A percentile compares a stretch with the other conserved stretches of the same genome.
Conservation (phyloP, 768 basidiomycete genomes). For the Cytidiella melzeri region DNA sequence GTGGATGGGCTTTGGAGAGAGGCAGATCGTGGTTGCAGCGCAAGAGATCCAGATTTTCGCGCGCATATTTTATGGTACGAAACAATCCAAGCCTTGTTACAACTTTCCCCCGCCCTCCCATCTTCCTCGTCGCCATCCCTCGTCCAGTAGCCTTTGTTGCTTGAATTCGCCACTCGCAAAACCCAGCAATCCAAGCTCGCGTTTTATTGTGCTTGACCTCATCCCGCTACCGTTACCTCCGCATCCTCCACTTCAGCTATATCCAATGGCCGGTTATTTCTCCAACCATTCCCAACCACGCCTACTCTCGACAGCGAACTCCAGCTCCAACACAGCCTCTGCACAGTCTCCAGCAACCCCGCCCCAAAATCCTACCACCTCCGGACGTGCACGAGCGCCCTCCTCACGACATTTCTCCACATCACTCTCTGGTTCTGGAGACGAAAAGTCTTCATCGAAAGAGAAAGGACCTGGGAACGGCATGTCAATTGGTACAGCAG, state of each 20-base stretch:
- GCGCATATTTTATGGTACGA: background rate
- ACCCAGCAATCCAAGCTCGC: background rate
- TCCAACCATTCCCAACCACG: constrained; percentile 76
- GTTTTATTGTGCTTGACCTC: background rate
- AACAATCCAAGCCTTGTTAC: too few relatives aligned
- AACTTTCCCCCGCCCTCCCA: background rate
- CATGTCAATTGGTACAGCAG: constrained; percentile 31
- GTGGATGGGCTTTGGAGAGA: background rate
- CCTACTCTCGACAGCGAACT: constrained; percentile 49
- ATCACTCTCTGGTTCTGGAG: constrained; percentile 38
- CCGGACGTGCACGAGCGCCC: constrained; percentile 41
- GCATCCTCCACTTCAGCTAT: background rate
- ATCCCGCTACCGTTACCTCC: background rate
- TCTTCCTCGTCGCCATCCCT: background rate
- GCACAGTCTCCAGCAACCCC: constrained; percentile 24
- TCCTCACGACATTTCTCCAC: constrained; percentile 76
- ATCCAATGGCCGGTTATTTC: constrained; percentile 52
- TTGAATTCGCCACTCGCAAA: background rate
- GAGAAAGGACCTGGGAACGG: constrained; percentile 33
- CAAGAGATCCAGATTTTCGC: background rate
- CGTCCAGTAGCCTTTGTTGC: too few relatives aligned
- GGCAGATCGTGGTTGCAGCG: constrained; percentile 1
- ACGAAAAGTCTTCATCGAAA: constrained; percentile 38
- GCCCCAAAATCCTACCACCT: constrained; percentile 17
- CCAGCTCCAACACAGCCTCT: constrained; percentile 15